Evolutionary conservation across 2,329 filamentous ascomycete species (phyloP).

Genomic region (Fusarium continuum): DNA sequence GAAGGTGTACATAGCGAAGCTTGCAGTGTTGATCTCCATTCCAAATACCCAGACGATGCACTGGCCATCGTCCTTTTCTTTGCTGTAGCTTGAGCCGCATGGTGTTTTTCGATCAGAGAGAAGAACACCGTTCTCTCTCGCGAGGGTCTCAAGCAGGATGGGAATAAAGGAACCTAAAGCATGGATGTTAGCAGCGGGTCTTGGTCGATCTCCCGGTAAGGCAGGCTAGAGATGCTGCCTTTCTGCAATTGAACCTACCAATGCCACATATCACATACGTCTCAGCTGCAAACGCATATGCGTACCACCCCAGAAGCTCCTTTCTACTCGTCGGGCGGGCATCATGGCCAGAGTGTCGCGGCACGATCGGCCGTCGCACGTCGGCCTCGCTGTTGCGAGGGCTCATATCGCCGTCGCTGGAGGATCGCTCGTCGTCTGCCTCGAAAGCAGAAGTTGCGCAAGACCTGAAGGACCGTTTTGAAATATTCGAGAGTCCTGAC

Average conservation of each 20-base stretch:
- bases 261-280: conserved; percentile 87
- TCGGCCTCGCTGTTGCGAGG: conserved; percentile 51
- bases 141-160: conserved; percentile 92
- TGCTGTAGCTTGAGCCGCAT: conserved; percentile 73
- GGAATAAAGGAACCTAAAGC: conserved; percentile 87
- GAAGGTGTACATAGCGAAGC: conserved; percentile 98
- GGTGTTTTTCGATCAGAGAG: conserved; percentile 78
- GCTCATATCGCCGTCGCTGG: conserved; percentile 50
- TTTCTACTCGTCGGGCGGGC: conserved; percentile 85
- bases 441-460: conserved; percentile 69
- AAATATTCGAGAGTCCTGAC: conserved; percentile 60
- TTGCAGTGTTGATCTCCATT: conserved; percentile 90
- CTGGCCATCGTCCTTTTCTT: conserved; percentile 65
- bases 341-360: conserved; percentile 83
- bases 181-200: conserved; percentile 7
- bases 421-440: conserved; percentile 74
- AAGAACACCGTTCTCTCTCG: conserved; percentile 89
- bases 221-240: neutral
- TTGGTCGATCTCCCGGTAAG: neutral
- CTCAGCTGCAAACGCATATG: conserved; percentile 95
- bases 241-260: conserved; percentile 63
- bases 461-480: conserved; percentile 66
- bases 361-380: conserved; percentile 46
- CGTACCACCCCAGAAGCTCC: conserved; percentile 94
- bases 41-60: conserved; percentile 87